Conservation (phyloP, 768 basidiomycete species). For the Strobilomyces echinocephalus region DNA sequence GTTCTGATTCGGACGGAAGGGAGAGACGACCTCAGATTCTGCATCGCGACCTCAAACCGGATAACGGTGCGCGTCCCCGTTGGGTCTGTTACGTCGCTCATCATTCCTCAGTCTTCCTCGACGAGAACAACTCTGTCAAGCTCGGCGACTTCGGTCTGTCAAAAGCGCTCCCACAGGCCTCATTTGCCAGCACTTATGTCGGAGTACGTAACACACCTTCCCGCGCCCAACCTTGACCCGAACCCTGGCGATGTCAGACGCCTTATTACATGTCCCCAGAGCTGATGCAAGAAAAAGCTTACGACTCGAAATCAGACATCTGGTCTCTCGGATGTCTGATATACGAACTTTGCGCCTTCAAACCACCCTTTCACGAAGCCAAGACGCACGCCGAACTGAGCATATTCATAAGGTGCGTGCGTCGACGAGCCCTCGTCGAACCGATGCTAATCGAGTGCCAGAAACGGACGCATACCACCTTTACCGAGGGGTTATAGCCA, state of each 20-base stretch:
- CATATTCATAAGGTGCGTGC: slow-evolving; percentile 69
- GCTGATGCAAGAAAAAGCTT: slow-evolving; percentile 93
- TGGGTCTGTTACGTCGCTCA: neutral
- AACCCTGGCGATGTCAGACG: slow-evolving; percentile 64
- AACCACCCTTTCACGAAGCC: slow-evolving; percentile 91
- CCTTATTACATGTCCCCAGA: slow-evolving; percentile 99
- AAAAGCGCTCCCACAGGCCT: slow-evolving; percentile 83
- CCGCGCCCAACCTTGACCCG: neutral
- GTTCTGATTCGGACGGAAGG: slow-evolving; percentile 37
- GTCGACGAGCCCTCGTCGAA: neutral
- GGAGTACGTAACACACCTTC: slow-evolving; percentile 55
- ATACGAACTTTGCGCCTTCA: slow-evolving; percentile 91
- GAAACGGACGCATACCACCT: slow-evolving; percentile 88
- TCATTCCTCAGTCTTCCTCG: slow-evolving; percentile 71
- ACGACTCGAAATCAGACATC: slow-evolving; percentile 97
- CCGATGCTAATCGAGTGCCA: slow-evolving; percentile 20
- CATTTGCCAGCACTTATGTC: slow-evolving; percentile 94
- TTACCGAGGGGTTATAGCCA: slow-evolving; percentile 81
- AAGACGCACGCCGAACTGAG: slow-evolving; percentile 85
- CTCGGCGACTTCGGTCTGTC: slow-evolving; percentile 96
- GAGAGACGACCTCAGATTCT: slow-evolving; percentile 58
- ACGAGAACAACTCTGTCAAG: slow-evolving; percentile 80
- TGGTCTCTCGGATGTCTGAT: slow-evolving; percentile 98
- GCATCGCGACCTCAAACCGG: slow-evolving; percentile 95
- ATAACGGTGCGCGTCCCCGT: slow-evolving; percentile 68